Conservation (phyloP, 2,329 filamentous ascomycete genomes). For the Cryphonectria carpinicola region DNA sequence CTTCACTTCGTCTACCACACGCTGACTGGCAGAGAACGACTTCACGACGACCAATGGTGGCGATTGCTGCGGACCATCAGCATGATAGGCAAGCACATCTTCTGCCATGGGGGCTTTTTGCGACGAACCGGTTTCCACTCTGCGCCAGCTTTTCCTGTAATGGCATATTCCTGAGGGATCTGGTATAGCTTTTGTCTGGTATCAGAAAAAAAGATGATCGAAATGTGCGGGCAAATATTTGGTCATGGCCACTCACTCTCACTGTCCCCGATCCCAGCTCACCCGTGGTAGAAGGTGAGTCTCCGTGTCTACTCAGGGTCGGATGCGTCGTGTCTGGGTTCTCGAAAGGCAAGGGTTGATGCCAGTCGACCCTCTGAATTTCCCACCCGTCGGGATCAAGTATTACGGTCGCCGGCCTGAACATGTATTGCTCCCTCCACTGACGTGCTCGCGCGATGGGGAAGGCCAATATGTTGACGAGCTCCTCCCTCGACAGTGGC, state of each 20-base stretch:
- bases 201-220: background rate
- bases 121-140: constrained; percentile 19
- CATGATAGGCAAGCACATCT: background rate
- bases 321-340: background rate
- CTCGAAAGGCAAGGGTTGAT: constrained; percentile 16
- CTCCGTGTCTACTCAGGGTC: constrained; percentile 6
- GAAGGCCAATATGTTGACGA: constrained; percentile 3
- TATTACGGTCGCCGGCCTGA: constrained; percentile 22
- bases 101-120: background rate
- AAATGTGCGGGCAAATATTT: background rate
- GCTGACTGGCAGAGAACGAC: constrained; percentile 14
- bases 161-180: constrained; percentile 19
- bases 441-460: constrained; percentile 4
- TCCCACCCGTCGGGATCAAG: constrained; percentile 20
- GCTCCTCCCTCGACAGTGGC: background rate
- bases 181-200: constrained; percentile 9
- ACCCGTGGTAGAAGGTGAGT: background rate
- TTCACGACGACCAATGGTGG: constrained; percentile 23
- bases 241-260: background rate
- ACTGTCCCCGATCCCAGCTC: constrained; percentile 17
- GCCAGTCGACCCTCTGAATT: constrained; percentile 18
- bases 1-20: constrained; percentile 18
- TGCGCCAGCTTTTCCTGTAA: background rate
- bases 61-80: background rate
- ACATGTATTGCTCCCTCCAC: constrained; percentile 22